A percentile compares a stretch with the other conserved stretches of the same genome.
These are phyloP conservation scores for Moricandia moricandioides DNA, from an alignment of 345 rosid genomes.

Conservation along the genomic window DNA sequence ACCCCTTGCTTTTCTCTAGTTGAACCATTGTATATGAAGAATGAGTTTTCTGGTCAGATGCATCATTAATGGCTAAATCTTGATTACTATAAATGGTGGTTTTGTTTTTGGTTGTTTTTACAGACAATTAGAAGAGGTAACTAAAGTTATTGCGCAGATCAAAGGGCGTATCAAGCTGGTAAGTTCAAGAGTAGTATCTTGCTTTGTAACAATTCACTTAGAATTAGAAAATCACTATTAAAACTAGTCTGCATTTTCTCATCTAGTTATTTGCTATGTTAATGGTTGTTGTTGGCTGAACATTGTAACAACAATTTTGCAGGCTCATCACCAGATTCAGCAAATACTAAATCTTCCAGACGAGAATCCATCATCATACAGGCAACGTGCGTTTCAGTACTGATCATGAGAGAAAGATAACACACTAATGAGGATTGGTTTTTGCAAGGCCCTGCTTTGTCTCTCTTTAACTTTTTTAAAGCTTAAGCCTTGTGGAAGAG, in stretches of 20 bases:
- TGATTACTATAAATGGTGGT: not conserved
- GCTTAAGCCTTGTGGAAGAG: not conserved
- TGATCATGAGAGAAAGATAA: not conserved
- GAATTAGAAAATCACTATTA: not conserved
- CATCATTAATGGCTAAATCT: not conserved
- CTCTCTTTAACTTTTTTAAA: not conserved
- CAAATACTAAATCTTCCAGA: slow-evolving; percentile 40
- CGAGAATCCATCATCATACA: slow-evolving; percentile 13
- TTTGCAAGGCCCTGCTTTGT: not conserved
- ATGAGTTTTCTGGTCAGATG: not conserved
- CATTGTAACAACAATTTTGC: not conserved
- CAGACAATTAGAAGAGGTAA: slow-evolving; percentile 75
- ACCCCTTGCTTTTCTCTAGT: not conserved
- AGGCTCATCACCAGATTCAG: slow-evolving; percentile 44
- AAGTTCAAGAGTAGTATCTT: slow-evolving; percentile 13
- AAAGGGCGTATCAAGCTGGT: slow-evolving; percentile 85
- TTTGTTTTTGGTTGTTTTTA: slow-evolving; percentile 3
- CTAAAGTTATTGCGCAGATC: slow-evolving; percentile 56
- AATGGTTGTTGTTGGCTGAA: not conserved
- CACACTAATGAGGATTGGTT: not conserved
- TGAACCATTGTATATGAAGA: not conserved
- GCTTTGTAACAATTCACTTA: not conserved
- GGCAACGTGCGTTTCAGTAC: slow-evolving; percentile 21
- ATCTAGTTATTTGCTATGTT: not conserved
- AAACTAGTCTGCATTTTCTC: not conserved